Evolutionary conservation across 1,284 basidiomycete genomes (phyloP), one percentile per base, ranked within the genome.

Genomic region (Ceratobasidium sp.): DNA sequence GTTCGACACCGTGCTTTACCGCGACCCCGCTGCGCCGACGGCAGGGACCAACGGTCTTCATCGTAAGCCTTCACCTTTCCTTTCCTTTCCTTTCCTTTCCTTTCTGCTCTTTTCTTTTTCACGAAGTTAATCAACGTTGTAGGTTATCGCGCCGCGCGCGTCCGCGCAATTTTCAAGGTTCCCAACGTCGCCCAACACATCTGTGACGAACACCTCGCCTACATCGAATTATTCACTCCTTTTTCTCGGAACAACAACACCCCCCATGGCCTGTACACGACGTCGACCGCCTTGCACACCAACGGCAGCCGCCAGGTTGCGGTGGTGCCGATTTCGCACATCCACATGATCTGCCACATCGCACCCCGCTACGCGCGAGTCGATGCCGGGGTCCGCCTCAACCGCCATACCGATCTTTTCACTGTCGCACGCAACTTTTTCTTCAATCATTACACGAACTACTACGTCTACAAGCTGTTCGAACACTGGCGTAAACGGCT

Each of bases 201-300:
- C 11, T 58, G 11, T 11, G 2, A 35, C 35, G 39, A 45, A 6
- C 31, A 58, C 4, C 68, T 71, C 20, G 54, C 42, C 6, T 71
- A 60, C 45, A 31, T 60, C 68, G 68, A 71, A 56, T 33, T 71
- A 6, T 71, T 71, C 39, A 71, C 47, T 15, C 28, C 49, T n/a
- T 69, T 54, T 20, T 39, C 37, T 23, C 28, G 53, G 5, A 8
- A 1, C 26, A 49, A 49, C 65, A 53, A 61, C 28, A 35, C 58
- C 3, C 33, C 33, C 6, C 58, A 61, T 26, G 47, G 65, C 47
- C 17, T 67, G 17, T 67, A 53, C 49, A 67, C 45, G 6, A 49
- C 65, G 5, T 67, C 65, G 1, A 35, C 65, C 13, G 45, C 33
- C n/a, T 26, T 53, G 7, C 45, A 39, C 37, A 1, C 13, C 33